phyloP scores from a whole-genome alignment of 2,329 filamentous ascomycete genomes.

The Ascochyta clinopodiicola region DNA sequence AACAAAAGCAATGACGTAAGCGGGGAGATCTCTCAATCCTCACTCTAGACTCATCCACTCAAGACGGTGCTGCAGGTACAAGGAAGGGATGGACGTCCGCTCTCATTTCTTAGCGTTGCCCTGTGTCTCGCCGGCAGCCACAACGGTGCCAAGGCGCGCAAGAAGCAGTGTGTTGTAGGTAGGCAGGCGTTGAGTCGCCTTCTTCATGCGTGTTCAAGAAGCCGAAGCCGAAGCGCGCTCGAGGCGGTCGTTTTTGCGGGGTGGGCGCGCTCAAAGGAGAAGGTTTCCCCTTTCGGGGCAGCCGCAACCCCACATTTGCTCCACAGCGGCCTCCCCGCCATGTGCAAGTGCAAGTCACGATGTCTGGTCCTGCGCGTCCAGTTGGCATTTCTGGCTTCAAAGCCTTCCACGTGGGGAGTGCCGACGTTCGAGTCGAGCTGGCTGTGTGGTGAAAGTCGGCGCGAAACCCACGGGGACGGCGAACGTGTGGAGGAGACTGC shows the following conservation, averaged over 20 bases:
- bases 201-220: constrained; percentile 1
- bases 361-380: constrained; percentile 5
- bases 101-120: neutral
- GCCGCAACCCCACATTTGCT: constrained; percentile 21
- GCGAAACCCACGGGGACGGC: neutral
- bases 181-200: neutral
- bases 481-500: constrained; percentile 6
- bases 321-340: constrained; percentile 10
- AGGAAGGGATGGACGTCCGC: neutral
- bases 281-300: constrained; percentile 29
- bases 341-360: constrained; percentile 20
- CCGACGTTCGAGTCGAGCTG: neutral
- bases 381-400: constrained; percentile 6
- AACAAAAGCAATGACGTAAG: constrained; percentile 17
- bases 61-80: neutral
- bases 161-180: neutral
- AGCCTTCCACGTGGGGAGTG: constrained; percentile 1
- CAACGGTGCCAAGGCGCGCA: neutral
- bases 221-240: constrained; percentile 1
- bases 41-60: neutral
- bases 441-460: constrained; percentile 3
- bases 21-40: neutral
- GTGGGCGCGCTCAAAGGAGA: constrained; percentile 21
- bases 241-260: constrained; percentile 8
- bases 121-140: neutral